phyloP scores from a whole-genome alignment of 306 rosid genomes.

The Dryas drummondii region DNA sequence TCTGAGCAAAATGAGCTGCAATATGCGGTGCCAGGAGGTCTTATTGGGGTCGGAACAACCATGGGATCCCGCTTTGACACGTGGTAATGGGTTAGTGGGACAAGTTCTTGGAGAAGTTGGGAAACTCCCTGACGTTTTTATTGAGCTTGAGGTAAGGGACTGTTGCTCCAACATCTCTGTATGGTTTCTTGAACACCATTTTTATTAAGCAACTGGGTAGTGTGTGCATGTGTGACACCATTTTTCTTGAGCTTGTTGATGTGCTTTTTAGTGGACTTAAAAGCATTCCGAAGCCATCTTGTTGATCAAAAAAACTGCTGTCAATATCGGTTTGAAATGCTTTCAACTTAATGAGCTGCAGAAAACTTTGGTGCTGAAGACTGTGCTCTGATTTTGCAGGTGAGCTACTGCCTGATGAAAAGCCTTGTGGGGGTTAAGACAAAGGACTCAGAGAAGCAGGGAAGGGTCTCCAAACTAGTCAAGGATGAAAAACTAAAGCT shows the following conservation, averaged over 20 bases:
- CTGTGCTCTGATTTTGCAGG: slow-evolving; percentile 48
- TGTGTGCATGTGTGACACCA: no score
- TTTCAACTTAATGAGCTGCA: background rate
- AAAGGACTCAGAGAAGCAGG: slow-evolving; percentile 80
- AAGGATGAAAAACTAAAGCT: slow-evolving; percentile 80
- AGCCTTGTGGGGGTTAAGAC: slow-evolving; percentile 86
- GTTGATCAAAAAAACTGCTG: background rate
- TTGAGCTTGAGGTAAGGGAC: slow-evolving; percentile 78
- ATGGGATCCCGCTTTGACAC: slow-evolving; percentile 96
- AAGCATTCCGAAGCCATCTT: background rate
- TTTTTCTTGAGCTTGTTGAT: background rate
- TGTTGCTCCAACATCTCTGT: background rate
- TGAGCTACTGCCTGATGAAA: slow-evolving; percentile 81
- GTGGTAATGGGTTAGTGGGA: slow-evolving; percentile 93
- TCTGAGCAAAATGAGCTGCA: slow-evolving; percentile 93
- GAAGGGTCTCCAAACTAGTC: slow-evolving; percentile 73
- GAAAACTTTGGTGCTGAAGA: slow-evolving; percentile 6
- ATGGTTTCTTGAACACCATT: no score
- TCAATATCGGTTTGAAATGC: background rate
- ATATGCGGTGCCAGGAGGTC: slow-evolving; percentile 92
- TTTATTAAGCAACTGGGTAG: no score
- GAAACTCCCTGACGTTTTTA: slow-evolving; percentile 79
- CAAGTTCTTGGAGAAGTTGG: slow-evolving; percentile 98
- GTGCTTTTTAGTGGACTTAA: no score
- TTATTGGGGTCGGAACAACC: slow-evolving; percentile 88